These are phyloP conservation scores for Quillaja saponaria DNA, from an alignment of 306 rosid species.

Conservation along the genomic window DNA sequence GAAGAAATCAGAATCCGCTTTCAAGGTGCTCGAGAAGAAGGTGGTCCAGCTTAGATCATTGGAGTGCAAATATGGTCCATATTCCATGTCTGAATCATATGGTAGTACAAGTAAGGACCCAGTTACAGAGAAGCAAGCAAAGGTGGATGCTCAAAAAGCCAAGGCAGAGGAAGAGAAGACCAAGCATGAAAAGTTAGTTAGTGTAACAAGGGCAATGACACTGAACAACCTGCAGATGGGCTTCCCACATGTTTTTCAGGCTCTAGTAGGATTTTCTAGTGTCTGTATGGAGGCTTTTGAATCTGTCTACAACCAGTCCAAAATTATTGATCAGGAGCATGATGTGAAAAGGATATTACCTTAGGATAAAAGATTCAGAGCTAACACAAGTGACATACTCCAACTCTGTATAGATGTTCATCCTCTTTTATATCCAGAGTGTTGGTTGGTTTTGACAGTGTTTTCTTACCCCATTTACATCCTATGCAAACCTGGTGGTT, in stretches of 20 bases:
- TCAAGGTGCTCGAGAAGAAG: slow-evolving; percentile 82
- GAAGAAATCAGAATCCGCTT: slow-evolving; percentile 66
- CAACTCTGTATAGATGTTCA: too few species aligned
- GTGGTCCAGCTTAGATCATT: slow-evolving; percentile 64
- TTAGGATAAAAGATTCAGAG: too few species aligned
- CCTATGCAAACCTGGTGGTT: too few species aligned
- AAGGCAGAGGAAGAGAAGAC: slow-evolving; percentile 86
- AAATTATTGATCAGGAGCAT: slow-evolving; percentile 47
- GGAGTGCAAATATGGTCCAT: slow-evolving; percentile 74
- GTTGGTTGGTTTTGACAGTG: too few species aligned
- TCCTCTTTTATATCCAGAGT: too few species aligned
- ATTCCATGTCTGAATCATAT: slow-evolving; percentile 51
- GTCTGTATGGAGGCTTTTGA: slow-evolving; percentile 85
- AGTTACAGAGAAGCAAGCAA: slow-evolving; percentile 61
- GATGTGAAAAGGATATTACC: slow-evolving; percentile 79
- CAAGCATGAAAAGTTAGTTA: slow-evolving; percentile 71
- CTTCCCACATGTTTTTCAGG: slow-evolving; percentile 90
- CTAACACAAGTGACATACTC: too few species aligned
- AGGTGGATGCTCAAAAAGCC: slow-evolving; percentile 63
- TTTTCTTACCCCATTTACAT: too few species aligned
- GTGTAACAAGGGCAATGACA: slow-evolving; percentile 86
- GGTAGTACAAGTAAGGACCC: slow-evolving; percentile 54
- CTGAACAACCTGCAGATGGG: slow-evolving; percentile 92
- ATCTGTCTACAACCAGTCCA: slow-evolving; percentile 77
- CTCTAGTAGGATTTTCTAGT: slow-evolving; percentile 90